Evolutionary conservation across 257 asterid species (phyloP).

Genomic region (Jaltomata sinuosa): DNA sequence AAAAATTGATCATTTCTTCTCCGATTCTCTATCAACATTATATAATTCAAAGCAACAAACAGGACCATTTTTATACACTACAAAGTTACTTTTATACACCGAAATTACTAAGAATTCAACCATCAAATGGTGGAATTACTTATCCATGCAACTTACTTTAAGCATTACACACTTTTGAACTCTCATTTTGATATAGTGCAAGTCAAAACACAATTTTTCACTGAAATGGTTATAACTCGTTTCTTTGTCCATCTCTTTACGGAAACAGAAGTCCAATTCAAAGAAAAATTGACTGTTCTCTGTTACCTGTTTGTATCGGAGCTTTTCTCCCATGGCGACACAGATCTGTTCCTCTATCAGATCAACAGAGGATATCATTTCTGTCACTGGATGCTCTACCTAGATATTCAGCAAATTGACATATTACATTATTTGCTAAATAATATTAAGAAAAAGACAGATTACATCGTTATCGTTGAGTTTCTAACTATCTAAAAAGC

Average conservation of each 20-base stretch:
- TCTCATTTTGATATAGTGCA: neutral
- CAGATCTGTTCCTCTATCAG: conserved; percentile 95
- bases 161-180: neutral
- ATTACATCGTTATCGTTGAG: neutral
- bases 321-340: conserved; percentile 91
- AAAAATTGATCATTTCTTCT: neutral
- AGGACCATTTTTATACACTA: neutral
- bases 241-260: neutral
- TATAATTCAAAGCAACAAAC: neutral
- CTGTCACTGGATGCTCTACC: conserved; percentile 99
- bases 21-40: neutral
- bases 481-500: neutral
- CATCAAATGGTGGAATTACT: neutral
- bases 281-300: neutral
- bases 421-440: neutral
- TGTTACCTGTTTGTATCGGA: conserved; percentile 71
- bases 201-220: neutral
- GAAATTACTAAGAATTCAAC: neutral
- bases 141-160: neutral
- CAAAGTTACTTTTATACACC: neutral
- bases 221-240: neutral
- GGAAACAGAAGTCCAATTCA: neutral
- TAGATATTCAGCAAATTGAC: conserved; percentile 13
- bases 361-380: conserved; percentile 98
- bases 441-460: neutral